These are phyloP conservation scores for Hypoxylon rickii DNA, from an alignment of 495 filamentous ascomycete genomes.

Conservation along the genomic window DNA sequence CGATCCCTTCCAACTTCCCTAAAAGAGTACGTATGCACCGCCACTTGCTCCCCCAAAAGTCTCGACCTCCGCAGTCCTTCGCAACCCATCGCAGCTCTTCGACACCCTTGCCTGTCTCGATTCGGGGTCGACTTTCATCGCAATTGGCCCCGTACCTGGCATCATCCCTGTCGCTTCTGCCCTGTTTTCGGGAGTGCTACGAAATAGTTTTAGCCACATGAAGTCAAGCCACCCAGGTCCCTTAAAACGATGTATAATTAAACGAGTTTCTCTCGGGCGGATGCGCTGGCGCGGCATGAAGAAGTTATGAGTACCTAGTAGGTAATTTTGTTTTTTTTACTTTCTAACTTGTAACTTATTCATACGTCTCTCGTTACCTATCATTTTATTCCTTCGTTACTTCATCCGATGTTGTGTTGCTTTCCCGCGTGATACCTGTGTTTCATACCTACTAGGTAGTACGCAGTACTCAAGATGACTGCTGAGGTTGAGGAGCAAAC, in stretches of 20 bases:
- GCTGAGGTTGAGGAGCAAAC: constrained; percentile 29
- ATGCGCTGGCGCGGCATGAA: constrained; percentile 18
- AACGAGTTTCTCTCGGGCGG: constrained; percentile 21
- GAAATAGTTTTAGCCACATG: constrained; percentile 36
- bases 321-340: constrained; percentile 18
- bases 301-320: constrained; percentile 12
- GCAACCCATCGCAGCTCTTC: no score
- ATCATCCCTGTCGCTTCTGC: constrained; percentile 26
- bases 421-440: constrained; percentile 17
- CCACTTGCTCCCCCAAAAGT: constrained; percentile 26
- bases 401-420: constrained; percentile 20
- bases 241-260: constrained; percentile 42
- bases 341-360: constrained; percentile 10
- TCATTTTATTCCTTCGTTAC: constrained; percentile 24
- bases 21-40: constrained; percentile 32
- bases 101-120: constrained; percentile 18
- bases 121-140: constrained; percentile 17
- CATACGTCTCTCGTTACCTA: constrained; percentile 20
- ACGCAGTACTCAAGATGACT: constrained; percentile 19
- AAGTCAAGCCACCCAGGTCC: constrained; percentile 40
- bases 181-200: constrained; percentile 29
- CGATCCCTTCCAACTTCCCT: constrained; percentile 21
- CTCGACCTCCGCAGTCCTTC: no score
- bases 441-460: constrained; percentile 13
- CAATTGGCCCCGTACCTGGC: constrained; percentile 24